Evolutionary conservation across 306 rosid genomes (phyloP).

Genomic region (Dicorynia guianensis): DNA sequence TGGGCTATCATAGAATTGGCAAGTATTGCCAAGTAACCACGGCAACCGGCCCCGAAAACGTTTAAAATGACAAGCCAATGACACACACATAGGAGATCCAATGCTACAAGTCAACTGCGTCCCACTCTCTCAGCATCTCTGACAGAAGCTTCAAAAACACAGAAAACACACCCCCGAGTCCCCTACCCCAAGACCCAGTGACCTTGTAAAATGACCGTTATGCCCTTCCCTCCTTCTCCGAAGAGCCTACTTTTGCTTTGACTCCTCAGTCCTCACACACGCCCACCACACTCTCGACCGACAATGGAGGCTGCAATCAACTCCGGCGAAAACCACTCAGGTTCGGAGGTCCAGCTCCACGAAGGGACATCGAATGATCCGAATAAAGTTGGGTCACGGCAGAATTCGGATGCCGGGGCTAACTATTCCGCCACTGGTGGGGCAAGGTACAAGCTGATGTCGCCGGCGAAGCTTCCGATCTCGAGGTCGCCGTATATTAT

Average conservation of each 20-base stretch:
- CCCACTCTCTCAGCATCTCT: constrained; percentile 46
- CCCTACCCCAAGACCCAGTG: background rate
- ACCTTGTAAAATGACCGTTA: constrained; percentile 45
- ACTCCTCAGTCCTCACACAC: constrained; percentile 17
- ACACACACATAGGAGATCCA: constrained; percentile 46
- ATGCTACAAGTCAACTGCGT: constrained; percentile 60
- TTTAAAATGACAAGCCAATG: constrained; percentile 53
- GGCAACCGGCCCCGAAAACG: constrained; percentile 18
- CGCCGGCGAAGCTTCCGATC: constrained; percentile 99
- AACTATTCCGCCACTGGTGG: background rate
- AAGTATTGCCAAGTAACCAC: constrained; percentile 28
- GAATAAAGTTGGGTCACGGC: constrained; percentile 40
- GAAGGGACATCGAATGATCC: constrained; percentile 45
- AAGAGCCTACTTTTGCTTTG: constrained; percentile 2
- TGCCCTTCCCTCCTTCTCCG: constrained; percentile 50
- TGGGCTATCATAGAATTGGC: background rate
- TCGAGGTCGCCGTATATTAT: constrained; percentile 83
- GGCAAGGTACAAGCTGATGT: constrained; percentile 84
- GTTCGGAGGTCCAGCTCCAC: constrained; percentile 38
- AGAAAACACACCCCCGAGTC: background rate
- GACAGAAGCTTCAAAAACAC: constrained; percentile 36
- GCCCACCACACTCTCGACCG: background rate
- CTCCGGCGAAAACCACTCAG: constrained; percentile 22
- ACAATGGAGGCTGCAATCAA: constrained; percentile 57
- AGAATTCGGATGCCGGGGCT: constrained; percentile 11